A percentile compares a stretch with the other conserved stretches of the same genome.
Evolutionary conservation across 106 monocot genomes (phyloP).

Genomic region (Chionographis japonica): DNA sequence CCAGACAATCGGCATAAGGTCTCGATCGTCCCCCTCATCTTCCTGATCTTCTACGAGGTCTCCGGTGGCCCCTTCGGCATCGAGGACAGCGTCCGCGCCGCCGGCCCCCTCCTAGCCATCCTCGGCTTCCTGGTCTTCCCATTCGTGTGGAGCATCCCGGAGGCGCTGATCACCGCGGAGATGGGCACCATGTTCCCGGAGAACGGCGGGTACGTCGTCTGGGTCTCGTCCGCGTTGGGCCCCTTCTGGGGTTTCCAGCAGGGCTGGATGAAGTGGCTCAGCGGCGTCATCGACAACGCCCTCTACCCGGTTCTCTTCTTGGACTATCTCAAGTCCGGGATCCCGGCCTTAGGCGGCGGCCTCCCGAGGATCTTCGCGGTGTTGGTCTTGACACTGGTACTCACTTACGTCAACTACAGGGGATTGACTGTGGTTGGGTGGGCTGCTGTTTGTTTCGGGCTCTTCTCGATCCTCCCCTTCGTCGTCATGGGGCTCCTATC

Average conservation of each 20-base stretch:
- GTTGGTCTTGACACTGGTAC: constrained; percentile 20
- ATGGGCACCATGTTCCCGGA: constrained; percentile 51
- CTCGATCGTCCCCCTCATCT: constrained; percentile 29
- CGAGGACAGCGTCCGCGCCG: constrained; percentile 31
- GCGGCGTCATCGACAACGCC: constrained; percentile 50
- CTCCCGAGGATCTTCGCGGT: constrained; percentile 21
- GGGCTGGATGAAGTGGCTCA: constrained; percentile 54
- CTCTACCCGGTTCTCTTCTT: constrained; percentile 42
- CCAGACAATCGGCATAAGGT: constrained; percentile 6
- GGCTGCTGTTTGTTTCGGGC: constrained; percentile 31
- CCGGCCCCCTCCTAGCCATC: constrained; percentile 38
- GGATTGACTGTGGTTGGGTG: constrained; percentile 44
- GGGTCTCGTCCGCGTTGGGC: constrained; percentile 39
- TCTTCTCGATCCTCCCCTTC: constrained; percentile 40
- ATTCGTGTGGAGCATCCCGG: constrained; percentile 46
- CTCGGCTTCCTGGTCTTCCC: constrained; percentile 43
- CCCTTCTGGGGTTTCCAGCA: constrained; percentile 42
- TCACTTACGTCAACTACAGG: constrained; percentile 50
- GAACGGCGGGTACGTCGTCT: constrained; percentile 42
- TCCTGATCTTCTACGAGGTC: constrained; percentile 39
- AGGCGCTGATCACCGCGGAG: constrained; percentile 55
- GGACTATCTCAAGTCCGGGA: constrained; percentile 44
- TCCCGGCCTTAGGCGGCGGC: constrained; percentile 30
- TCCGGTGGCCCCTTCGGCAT: constrained; percentile 37
- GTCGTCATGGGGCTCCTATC: constrained; percentile 37